Percentiles rank a stretch among this genome's conserved stretches.
These are phyloP conservation scores for Dictyostelium gargantuum DNA, from an alignment of 208 protist species.

Conservation along the genomic window DNA sequence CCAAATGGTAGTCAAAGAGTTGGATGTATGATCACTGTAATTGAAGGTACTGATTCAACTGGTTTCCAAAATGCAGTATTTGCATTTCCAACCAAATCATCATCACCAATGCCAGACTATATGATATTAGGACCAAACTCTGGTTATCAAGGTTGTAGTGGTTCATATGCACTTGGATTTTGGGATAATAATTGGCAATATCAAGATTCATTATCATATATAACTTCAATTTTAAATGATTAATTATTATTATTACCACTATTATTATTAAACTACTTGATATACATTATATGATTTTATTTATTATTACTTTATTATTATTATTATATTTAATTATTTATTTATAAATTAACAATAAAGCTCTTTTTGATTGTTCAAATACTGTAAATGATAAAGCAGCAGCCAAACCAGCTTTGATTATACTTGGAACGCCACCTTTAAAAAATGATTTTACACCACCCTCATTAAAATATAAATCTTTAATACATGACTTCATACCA, in stretches of 20 bases:
- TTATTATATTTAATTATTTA: too few species aligned
- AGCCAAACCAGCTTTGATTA: conserved; percentile 14
- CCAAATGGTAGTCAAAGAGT: neutral
- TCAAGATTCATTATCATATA: neutral
- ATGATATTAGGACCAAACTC: neutral
- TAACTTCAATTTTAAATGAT: conserved; percentile 5
- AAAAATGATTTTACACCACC: conserved; percentile 19
- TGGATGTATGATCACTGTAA: neutral
- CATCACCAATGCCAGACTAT: neutral
- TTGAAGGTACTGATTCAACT: conserved; percentile 17
- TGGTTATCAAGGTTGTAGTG: neutral
- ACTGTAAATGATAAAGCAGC: conserved; percentile 36
- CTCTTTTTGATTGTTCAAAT: conserved; percentile 42
- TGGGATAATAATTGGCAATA: conserved; percentile 46
- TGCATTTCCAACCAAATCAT: conserved; percentile 10
- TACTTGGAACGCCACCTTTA: conserved; percentile 19
- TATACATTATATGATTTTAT: too few species aligned
- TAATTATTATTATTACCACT: neutral
- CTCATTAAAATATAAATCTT: neutral
- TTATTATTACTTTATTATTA: too few species aligned
- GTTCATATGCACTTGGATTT: neutral
- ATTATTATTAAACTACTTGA: too few species aligned
- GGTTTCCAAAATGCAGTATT: neutral
- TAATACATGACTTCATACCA: neutral
- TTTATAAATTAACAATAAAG: too few species aligned